phyloP scores from a whole-genome alignment of 2,329 filamentous ascomycete species.

The Ascochyta viciae-villosae region DNA sequence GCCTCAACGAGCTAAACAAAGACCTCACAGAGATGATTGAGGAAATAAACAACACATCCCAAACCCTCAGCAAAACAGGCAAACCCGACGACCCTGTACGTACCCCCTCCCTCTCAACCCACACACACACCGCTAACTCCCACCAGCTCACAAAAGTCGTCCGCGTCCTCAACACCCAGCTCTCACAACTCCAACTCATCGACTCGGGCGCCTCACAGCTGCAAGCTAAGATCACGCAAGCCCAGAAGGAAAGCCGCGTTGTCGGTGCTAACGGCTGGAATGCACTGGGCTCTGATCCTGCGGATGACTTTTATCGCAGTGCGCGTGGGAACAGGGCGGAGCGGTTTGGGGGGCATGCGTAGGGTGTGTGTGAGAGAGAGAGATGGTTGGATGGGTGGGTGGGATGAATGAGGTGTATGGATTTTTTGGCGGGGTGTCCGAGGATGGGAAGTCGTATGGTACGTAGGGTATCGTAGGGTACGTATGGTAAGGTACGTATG shows the following conservation, averaged over 20 bases:
- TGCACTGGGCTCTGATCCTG: conserved; percentile 70
- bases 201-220: conserved; percentile 83
- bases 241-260: conserved; percentile 77
- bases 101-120: neutral
- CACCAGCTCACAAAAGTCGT: conserved; percentile 89
- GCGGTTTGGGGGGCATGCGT: conserved; percentile 39
- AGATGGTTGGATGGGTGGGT: neutral
- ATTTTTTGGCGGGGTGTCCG: no score
- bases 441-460: no score
- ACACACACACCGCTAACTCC: neutral
- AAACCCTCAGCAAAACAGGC: conserved; percentile 84
- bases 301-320: conserved; percentile 90
- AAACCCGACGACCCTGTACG: conserved; percentile 64
- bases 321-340: conserved; percentile 69
- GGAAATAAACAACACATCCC: conserved; percentile 94
- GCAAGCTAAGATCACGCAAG: conserved; percentile 80
- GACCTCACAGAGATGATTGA: conserved; percentile 96
- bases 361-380: neutral
- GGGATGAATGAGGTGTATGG: no score
- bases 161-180: conserved; percentile 89
- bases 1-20: conserved; percentile 91
- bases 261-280: conserved; percentile 59
- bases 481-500: no score
- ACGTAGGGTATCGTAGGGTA: no score
- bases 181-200: conserved; percentile 91